Base-by-base conservation (phyloP, 768 basidiomycete species). In the Leccinum pellstonianum region DNA sequence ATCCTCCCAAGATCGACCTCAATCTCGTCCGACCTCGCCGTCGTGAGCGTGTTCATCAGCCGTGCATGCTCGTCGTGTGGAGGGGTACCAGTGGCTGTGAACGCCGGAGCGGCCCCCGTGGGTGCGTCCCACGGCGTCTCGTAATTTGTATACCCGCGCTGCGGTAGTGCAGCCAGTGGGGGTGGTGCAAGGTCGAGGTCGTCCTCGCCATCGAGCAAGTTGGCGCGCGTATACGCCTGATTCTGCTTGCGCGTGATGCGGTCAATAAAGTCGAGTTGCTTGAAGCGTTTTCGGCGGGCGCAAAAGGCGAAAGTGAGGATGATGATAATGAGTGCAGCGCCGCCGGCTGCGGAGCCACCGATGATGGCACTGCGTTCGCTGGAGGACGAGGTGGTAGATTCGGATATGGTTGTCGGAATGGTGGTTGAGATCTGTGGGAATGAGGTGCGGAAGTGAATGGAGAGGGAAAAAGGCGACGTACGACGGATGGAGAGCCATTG, bases 1-100 rank as follows among this genome's bases (percentile, higher is more conserved):
- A 83, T 81, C 9, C 64, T 71, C n/a, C 70, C 55, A 9, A 81
- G 65, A 55, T 78, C 77, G 35, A 80, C 58, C 27, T 78, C 73
- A 25, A 75, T 12, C 2, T 56, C 54, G 11, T 55, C 58, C 33
- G 46, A 48, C 4, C 41, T 41, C 17, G 38, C 19, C 21, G 41
- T 31, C 2, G 54, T 25, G 29, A 69, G 25, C 0, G 68, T 59
- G 12, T 73, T 68, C 46, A 68, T 62, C 23, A 71, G 62, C 59
- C 72, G 60, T 0, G 63, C 65, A 38, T 53, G 50, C 38, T 73
- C 73, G 49, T 73, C 73, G 49, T 43, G 56, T 1, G 81, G 81
- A 0, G 79, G 78, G 1, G 76, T 75, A 76, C 50, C 12, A 56
- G 35, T 14, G 6, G 23, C 23, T 3, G 33, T 17, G 38, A 33